Evolutionary conservation across 2,329 filamentous ascomycete species (phyloP).

Genomic region (Claviceps spartinae): DNA sequence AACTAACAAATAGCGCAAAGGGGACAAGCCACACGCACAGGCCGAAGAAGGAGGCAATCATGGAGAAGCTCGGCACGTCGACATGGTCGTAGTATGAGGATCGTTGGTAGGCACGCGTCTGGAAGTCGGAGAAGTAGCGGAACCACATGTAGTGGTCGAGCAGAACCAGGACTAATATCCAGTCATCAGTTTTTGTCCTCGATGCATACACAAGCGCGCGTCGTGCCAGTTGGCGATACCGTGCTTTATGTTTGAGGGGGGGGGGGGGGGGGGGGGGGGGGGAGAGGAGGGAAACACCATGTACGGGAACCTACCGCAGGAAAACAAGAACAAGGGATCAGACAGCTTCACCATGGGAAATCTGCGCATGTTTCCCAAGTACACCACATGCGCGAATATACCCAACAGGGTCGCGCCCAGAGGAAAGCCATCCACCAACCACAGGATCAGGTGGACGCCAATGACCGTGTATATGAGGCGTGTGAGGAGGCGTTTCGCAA

Average conservation of each 20-base stretch:
- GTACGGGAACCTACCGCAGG: slow-evolving; percentile 44
- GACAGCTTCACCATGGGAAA: slow-evolving; percentile 71
- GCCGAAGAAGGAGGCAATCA: slow-evolving; percentile 93
- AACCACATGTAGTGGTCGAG: slow-evolving; percentile 95
- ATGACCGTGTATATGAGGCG: slow-evolving; percentile 77
- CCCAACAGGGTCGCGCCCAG: slow-evolving; percentile 60
- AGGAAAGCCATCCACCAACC: slow-evolving; percentile 75
- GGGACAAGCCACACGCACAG: slow-evolving; percentile 94
- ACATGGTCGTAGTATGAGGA: slow-evolving; percentile 49
- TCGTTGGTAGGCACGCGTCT: slow-evolving; percentile 42
- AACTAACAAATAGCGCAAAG: slow-evolving; percentile 84
- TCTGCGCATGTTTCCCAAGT: slow-evolving; percentile 69
- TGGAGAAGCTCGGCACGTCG: slow-evolving; percentile 68
- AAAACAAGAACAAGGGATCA: slow-evolving; percentile 74
- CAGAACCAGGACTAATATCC: slow-evolving; percentile 57
- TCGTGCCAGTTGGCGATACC: neutral
- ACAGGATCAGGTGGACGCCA: slow-evolving; percentile 57
- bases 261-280: neutral
- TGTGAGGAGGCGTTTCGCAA: slow-evolving; percentile 76
- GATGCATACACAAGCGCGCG: neutral
- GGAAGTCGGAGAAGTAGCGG: slow-evolving; percentile 64
- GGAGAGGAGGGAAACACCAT: too few relatives aligned
- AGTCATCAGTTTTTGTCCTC: neutral
- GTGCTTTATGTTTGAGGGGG: neutral
- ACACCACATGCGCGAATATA: slow-evolving; percentile 69